phyloP scores from a whole-genome alignment of 805 yeast species.

The Barnettozyma salicaria region DNA sequence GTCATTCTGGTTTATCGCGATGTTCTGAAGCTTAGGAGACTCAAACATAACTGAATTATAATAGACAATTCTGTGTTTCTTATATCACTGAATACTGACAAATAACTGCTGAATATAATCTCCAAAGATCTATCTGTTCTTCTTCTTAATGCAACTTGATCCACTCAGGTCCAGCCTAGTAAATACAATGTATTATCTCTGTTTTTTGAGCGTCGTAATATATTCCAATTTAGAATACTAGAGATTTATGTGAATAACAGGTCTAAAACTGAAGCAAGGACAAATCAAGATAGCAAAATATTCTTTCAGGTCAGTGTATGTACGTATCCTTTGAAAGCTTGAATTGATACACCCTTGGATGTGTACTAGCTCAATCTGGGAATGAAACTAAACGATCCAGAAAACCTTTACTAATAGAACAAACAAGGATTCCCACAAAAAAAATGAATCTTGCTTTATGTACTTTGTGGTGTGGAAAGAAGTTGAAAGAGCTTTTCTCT shows the following conservation, averaged over 20 bases:
- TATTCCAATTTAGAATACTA: too few relatives aligned
- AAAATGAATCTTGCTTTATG: background rate
- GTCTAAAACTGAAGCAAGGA: slow-evolving; percentile 10
- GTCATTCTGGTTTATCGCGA: slow-evolving; percentile 9
- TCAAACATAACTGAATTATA: slow-evolving; percentile 13
- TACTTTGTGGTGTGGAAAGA: background rate
- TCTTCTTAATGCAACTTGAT: slow-evolving; percentile 8
- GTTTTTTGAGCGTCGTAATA: background rate
- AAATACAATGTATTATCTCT: slow-evolving; percentile 5
- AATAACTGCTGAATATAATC: too few relatives aligned
- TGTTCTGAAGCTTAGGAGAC: slow-evolving; percentile 17
- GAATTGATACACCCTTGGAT: too few relatives aligned
- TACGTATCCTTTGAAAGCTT: too few relatives aligned
- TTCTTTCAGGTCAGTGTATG: too few relatives aligned
- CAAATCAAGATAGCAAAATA: slow-evolving; percentile 9
- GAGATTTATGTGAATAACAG: too few relatives aligned
- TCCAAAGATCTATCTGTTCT: too few relatives aligned
- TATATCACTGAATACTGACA: too few relatives aligned
- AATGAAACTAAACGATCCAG: too few relatives aligned
- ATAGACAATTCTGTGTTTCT: background rate
- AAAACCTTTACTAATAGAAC: too few relatives aligned
- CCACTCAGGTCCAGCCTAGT: slow-evolving; percentile 23
- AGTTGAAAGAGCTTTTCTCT: background rate
- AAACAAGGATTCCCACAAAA: slow-evolving; percentile 1
- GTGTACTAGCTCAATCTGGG: too few relatives aligned